Evolutionary conservation across 345 rosid genomes (phyloP).

Genomic region (Rhodomyrtus tomentosa): DNA sequence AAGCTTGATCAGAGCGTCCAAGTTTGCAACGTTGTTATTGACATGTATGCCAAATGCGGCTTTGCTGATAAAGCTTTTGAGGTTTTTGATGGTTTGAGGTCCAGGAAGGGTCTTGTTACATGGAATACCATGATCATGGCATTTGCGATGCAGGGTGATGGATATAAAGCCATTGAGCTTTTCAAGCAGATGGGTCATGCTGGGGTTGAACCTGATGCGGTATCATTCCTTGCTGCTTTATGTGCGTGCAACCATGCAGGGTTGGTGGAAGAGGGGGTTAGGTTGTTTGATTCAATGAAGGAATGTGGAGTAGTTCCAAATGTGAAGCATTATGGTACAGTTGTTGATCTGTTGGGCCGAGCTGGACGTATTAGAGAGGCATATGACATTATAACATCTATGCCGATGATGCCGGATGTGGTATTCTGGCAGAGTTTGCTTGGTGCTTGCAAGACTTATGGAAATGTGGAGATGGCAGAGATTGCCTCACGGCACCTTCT

Average conservation of each 20-base stretch:
- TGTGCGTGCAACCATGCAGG: slow-evolving; percentile 84
- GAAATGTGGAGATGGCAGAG: slow-evolving; percentile 71
- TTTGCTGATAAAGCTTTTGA: slow-evolving; percentile 50
- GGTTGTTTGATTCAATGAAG: slow-evolving; percentile 49
- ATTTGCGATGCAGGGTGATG: slow-evolving; percentile 76
- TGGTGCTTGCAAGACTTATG: slow-evolving; percentile 63
- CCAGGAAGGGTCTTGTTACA: slow-evolving; percentile 42
- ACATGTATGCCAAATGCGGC: slow-evolving; percentile 82
- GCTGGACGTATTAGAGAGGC: slow-evolving; percentile 71
- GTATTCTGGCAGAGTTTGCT: slow-evolving; percentile 84
- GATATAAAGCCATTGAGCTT: slow-evolving; percentile 43
- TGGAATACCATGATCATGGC: slow-evolving; percentile 95
- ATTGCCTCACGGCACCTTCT: slow-evolving; percentile 41
- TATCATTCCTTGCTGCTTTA: slow-evolving; percentile 51
- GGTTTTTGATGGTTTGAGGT: slow-evolving; percentile 41
- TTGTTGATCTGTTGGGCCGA: slow-evolving; percentile 76
- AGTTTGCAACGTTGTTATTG: slow-evolving; percentile 66
- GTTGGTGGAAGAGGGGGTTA: slow-evolving; percentile 56
- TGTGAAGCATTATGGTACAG: slow-evolving; percentile 68
- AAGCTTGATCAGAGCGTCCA: slow-evolving; percentile 43
- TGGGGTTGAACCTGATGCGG: slow-evolving; percentile 46
- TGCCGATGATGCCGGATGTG: slow-evolving; percentile 53
- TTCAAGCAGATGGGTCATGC: slow-evolving; percentile 35
- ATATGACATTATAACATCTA: slow-evolving; percentile 43
- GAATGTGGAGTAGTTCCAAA: slow-evolving; percentile 37